phyloP scores from a whole-genome alignment of 179 eudicot species.

The Nepenthes alata region DNA sequence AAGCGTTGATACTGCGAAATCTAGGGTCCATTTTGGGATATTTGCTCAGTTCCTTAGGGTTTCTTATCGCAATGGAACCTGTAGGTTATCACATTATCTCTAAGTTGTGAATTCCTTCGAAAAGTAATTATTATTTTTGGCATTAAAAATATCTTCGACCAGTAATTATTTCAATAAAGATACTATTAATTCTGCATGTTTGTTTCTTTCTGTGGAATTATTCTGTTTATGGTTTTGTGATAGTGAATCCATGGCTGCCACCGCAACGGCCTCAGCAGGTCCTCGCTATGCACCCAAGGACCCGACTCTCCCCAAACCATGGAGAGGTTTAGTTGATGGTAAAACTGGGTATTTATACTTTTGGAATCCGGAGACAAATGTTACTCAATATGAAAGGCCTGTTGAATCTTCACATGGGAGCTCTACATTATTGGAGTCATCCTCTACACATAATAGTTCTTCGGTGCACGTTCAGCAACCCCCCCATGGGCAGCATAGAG shows the following conservation, averaged over 20 bases:
- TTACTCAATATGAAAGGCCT: slow-evolving; percentile 90
- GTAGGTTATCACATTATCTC: no score
- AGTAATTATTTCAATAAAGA: no score
- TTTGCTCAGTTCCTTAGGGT: no score
- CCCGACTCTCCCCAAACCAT: slow-evolving; percentile 89
- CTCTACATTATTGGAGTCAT: slow-evolving; percentile 22
- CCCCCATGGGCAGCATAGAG: slow-evolving; percentile 27
- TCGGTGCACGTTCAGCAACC: slow-evolving; percentile 37
- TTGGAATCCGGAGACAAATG: slow-evolving; percentile 96
- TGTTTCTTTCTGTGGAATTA: neutral
- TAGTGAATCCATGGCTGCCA: slow-evolving; percentile 31
- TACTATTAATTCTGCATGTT: no score
- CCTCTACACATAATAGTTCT: slow-evolving; percentile 32
- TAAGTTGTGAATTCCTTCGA: no score
- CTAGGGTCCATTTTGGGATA: no score
- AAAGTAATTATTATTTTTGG: no score
- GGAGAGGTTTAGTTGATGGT: slow-evolving; percentile 90
- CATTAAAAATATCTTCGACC: no score
- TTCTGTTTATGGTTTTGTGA: slow-evolving; percentile 4
- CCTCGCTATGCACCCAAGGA: slow-evolving; percentile 84
- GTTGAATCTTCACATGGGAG: slow-evolving; percentile 21
- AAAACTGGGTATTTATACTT: slow-evolving; percentile 81
- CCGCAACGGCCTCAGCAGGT: slow-evolving; percentile 42
- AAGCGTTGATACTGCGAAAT: no score
- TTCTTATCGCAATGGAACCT: no score